Conservation (phyloP, 768 basidiomycete species). For the Lepiota venenata region DNA sequence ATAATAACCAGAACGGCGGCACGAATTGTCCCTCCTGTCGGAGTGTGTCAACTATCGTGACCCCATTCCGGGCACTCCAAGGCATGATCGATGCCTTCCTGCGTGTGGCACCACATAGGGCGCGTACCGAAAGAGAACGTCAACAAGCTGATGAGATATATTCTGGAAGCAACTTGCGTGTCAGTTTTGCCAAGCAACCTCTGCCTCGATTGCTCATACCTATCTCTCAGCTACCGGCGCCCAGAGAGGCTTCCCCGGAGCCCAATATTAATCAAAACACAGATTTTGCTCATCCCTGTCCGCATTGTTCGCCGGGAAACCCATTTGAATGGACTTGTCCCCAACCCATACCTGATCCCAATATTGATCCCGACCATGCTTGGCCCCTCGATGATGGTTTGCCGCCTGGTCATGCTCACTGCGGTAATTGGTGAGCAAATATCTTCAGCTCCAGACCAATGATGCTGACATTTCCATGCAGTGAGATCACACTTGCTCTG, state of each 20-base stretch:
- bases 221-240: constrained; percentile 60
- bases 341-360: constrained; percentile 75
- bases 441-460: neutral
- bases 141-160: constrained; percentile 84
- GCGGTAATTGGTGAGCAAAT: constrained; percentile 72
- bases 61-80: constrained; percentile 72
- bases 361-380: constrained; percentile 61
- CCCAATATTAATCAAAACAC: constrained; percentile 61
- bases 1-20: constrained; percentile 64
- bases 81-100: constrained; percentile 68
- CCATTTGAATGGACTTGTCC: constrained; percentile 78
- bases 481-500: constrained; percentile 73
- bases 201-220: neutral
- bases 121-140: constrained; percentile 66
- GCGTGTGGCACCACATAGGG: constrained; percentile 65
- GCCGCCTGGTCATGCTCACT: constrained; percentile 77
- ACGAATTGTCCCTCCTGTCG: constrained; percentile 84
- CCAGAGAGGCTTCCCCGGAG: constrained; percentile 74
- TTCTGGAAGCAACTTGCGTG: constrained; percentile 57
- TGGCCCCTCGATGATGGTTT: constrained; percentile 76
- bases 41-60: constrained; percentile 60
- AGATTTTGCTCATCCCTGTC: constrained; percentile 75
- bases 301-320: constrained; percentile 70
- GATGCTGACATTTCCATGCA: constrained; percentile 22
- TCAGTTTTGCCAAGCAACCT: constrained; percentile 30